Evolutionary conservation across 345 rosid species (phyloP), one percentile per base, ranked within the genome.

Genomic region (Dovyalis caffra): DNA sequence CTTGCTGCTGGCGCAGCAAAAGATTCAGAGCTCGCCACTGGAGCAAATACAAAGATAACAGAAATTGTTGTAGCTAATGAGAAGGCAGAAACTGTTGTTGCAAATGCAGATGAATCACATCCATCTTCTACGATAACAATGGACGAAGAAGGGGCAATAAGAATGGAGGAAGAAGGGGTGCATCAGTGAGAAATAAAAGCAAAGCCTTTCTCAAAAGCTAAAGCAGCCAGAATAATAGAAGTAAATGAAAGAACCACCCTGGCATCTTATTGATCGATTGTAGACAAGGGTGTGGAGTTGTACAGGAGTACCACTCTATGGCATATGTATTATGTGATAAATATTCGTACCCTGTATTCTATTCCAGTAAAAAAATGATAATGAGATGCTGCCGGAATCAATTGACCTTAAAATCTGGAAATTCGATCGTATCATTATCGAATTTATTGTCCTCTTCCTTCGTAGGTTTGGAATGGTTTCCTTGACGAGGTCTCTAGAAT

Each of bases 41-140:
- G 47, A 11, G 18, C 47, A 43, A 68, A 68, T 1, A 35, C 9
- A 5, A 45, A 20, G 20, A 49, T 6, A 68, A 47, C 60, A 18
- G 71, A 43, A 45, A 16, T 14, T 45, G 57, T 28, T 47, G 35
- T 37, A 28, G 25, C 29, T 29, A 68, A 47, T 68, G 58, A 43
- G 53, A 60, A 47, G 38, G 49, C 31, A 26, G 74, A 63, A 53
- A 68, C 33, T 67, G 64, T 45, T 35, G 45, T 58, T 38, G 31
- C 26, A 37, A 34, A n/a, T 26, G 32, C 32, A 38, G 73, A 72
- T 63, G 34, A 23, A 34, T 0, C 29, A 60, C 25, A 1, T 57
- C 56, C 16, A 37, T 12, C 68, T 31, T 56, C 37, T 14, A 43
- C 18, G 0, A 43, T 43, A 43, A 3, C 47, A 43, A 12, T 43